These are phyloP conservation scores for Rasamsonia emersonii DNA, from an alignment of 2,329 filamentous ascomycete genomes.

Conservation along the genomic window DNA sequence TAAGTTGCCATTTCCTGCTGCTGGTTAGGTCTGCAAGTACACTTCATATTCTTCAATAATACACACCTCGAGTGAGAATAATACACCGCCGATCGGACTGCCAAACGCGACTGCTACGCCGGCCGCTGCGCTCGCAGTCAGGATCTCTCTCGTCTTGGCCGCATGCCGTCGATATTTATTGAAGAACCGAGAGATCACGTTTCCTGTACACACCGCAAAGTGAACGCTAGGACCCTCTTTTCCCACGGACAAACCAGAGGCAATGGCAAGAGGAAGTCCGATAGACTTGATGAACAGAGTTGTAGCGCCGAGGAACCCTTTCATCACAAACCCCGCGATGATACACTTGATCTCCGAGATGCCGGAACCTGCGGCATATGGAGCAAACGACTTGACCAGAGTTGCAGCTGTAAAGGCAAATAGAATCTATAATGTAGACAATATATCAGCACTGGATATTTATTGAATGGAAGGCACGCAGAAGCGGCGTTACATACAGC, in stretches of 20 bases:
- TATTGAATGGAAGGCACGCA: not conserved
- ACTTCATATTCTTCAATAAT: not conserved
- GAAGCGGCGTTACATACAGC: constrained; percentile 46
- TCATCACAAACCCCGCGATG: constrained; percentile 98
- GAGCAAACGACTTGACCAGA: constrained; percentile 83
- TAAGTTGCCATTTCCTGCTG: constrained; percentile 80
- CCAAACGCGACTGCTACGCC: constrained; percentile 96
- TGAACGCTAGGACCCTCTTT: constrained; percentile 99
- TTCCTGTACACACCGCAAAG: constrained; percentile 94
- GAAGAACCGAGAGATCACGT: constrained; percentile 89
- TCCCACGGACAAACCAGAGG: constrained; percentile 85
- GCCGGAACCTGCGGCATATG: constrained; percentile 90
- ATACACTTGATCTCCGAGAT: constrained; percentile 99
- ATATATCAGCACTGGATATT: constrained; percentile 3
- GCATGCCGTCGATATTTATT: constrained; percentile 86
- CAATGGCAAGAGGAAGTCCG: constrained; percentile 82
- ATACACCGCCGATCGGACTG: constrained; percentile 89
- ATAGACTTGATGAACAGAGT: constrained; percentile 92
- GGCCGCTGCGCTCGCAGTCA: constrained; percentile 88
- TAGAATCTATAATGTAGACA: constrained; percentile 47
- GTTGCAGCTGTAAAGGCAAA: constrained; percentile 77
- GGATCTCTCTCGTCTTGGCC: constrained; percentile 86
- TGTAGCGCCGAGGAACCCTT: constrained; percentile 87
- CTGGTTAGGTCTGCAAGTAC: constrained; percentile 11
- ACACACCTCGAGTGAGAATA: constrained; percentile 76